Conservation (phyloP, 805 yeast genomes). For the Yamadazyma sp. region DNA sequence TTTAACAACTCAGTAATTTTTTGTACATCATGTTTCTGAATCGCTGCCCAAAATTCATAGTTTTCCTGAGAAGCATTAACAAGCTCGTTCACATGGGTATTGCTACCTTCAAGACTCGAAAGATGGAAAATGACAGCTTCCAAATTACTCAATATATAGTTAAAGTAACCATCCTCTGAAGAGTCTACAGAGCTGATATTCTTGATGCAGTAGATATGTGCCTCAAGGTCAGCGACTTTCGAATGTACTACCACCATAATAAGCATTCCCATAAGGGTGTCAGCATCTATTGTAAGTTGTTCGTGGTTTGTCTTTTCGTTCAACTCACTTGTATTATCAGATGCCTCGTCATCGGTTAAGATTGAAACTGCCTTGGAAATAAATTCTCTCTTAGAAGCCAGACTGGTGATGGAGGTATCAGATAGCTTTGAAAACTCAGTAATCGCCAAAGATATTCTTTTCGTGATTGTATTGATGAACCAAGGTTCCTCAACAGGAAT, state of each 20-base stretch:
- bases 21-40: conserved; percentile 32
- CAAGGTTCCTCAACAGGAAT: conserved; percentile 42
- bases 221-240: conserved; percentile 54
- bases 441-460: conserved; percentile 51
- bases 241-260: conserved; percentile 70
- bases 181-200: conserved; percentile 46
- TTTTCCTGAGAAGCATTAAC: conserved; percentile 47
- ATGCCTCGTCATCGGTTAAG: conserved; percentile 35
- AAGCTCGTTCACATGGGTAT: conserved; percentile 26
- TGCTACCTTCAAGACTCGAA: conserved; percentile 28
- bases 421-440: conserved; percentile 49
- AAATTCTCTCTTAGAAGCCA: conserved; percentile 47
- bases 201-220: conserved; percentile 65
- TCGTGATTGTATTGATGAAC: conserved; percentile 33
- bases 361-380: conserved; percentile 53
- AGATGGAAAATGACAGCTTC: conserved; percentile 78
- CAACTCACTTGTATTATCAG: neutral
- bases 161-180: conserved; percentile 56
- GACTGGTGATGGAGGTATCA: conserved; percentile 38
- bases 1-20: conserved; percentile 19
- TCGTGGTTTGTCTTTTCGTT: conserved; percentile 12
- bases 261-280: conserved; percentile 69
- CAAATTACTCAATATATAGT: conserved; percentile 78
- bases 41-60: conserved; percentile 51
- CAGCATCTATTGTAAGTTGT: conserved; percentile 64